Conservation (phyloP, 2,329 filamentous ascomycete genomes). For the Alternaria dauci region DNA sequence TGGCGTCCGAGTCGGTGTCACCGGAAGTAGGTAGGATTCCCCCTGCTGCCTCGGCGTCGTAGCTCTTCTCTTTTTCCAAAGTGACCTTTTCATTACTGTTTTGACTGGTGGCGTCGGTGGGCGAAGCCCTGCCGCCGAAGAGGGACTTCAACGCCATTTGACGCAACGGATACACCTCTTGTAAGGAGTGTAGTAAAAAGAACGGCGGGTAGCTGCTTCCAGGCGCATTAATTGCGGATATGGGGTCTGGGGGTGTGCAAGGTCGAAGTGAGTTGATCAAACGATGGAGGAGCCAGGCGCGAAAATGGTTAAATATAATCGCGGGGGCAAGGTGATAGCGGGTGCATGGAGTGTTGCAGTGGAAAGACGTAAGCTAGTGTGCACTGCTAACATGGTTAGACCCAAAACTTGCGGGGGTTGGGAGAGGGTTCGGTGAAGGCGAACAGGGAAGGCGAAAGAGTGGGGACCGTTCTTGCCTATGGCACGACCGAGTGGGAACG, state of each 20-base stretch:
- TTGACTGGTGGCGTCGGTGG: conserved; percentile 23
- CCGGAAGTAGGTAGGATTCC: conserved; percentile 50
- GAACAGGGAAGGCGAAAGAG: conserved; percentile 20
- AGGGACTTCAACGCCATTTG: conserved; percentile 60
- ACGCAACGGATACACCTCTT: conserved; percentile 57
- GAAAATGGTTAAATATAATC: conserved; percentile 18
- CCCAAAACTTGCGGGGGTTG: conserved; percentile 27
- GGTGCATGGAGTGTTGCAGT: conserved; percentile 9
- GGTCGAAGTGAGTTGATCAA: conserved; percentile 5
- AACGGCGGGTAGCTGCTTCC: conserved; percentile 41
- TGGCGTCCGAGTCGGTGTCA: conserved; percentile 49
- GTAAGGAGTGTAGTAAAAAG: conserved; percentile 52
- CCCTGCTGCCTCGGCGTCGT: conserved; percentile 43
- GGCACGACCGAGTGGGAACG: conserved; percentile 17
- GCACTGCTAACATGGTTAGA: conserved; percentile 10
- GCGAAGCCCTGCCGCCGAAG: conserved; percentile 34
- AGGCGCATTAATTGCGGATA: conserved; percentile 51
- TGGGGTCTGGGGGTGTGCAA: neutral
- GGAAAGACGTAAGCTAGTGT: conserved; percentile 7
- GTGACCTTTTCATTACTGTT: conserved; percentile 26
- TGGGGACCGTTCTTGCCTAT: conserved; percentile 13
- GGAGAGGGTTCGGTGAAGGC: conserved; percentile 23
- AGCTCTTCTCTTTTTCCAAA: conserved; percentile 25
- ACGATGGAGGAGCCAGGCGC: conserved; percentile 5
- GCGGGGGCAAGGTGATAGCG: conserved; percentile 17